A percentile compares a stretch with the other conserved stretches of the same genome.
Evolutionary conservation across 1,139 yeast genomes (phyloP).

Genomic region (Sugiyamaella sp.): DNA sequence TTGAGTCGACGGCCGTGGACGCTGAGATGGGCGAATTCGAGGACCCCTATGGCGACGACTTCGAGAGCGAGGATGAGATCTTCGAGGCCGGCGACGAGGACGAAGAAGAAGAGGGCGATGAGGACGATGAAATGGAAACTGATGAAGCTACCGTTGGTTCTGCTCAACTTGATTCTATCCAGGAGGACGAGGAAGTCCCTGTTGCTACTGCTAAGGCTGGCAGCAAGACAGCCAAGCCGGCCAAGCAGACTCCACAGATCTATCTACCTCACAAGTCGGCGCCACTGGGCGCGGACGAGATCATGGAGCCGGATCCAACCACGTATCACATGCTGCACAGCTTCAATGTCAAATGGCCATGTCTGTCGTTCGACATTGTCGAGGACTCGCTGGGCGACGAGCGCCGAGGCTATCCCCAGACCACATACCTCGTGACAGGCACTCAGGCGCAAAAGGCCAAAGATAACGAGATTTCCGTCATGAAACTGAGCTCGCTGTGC

Average conservation of each 20-base stretch:
- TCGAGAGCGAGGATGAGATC: slow-evolving; percentile 72
- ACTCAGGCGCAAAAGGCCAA: slow-evolving; percentile 88
- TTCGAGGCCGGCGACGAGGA: slow-evolving; percentile 54
- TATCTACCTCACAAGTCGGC: slow-evolving; percentile 86
- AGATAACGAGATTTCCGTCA: slow-evolving; percentile 83
- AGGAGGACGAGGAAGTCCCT: slow-evolving; percentile 49
- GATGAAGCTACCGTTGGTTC: too few species aligned
- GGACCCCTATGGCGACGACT: slow-evolving; percentile 94
- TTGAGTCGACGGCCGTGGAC: slow-evolving; percentile 36
- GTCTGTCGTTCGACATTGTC: slow-evolving; percentile 83
- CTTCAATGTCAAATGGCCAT: slow-evolving; percentile 96
- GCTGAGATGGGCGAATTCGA: slow-evolving; percentile 88
- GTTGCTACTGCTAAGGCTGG: slow-evolving; percentile 40
- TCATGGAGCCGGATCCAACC: slow-evolving; percentile 92
- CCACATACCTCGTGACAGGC: slow-evolving; percentile 84
- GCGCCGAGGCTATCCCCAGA: slow-evolving; percentile 88
- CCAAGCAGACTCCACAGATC: slow-evolving; percentile 40
- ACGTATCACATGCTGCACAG: slow-evolving; percentile 97
- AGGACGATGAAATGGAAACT: slow-evolving; percentile 43
- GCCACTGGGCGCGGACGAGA: slow-evolving; percentile 95
- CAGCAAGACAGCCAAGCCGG: slow-evolving; percentile 35
- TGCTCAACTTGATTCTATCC: slow-evolving; percentile 41
- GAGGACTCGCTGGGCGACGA: slow-evolving; percentile 88
- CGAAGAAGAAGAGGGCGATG: slow-evolving; percentile 60
- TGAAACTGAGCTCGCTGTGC: slow-evolving; percentile 78